phyloP scores from a whole-genome alignment of 2,329 filamentous ascomycete species.

The Zalaria sp. region DNA sequence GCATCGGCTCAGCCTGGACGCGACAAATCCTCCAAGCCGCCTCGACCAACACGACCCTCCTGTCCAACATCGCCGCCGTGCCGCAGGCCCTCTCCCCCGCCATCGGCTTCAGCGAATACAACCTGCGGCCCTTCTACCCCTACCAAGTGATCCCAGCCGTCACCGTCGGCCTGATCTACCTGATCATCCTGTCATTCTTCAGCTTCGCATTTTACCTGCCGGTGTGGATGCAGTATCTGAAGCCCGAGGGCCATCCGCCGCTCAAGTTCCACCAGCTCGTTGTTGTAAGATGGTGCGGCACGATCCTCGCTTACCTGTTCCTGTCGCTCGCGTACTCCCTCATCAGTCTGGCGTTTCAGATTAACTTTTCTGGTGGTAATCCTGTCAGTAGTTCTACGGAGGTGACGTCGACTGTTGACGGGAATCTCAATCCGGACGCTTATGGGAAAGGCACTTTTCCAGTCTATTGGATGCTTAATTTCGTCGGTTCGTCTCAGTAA shows the following conservation, averaged over 20 bases:
- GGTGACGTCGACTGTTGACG: constrained; percentile 12
- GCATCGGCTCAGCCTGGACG: constrained; percentile 35
- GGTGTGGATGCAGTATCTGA: constrained; percentile 44
- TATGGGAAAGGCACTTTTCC: constrained; percentile 45
- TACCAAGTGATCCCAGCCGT: constrained; percentile 42
- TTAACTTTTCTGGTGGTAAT: constrained; percentile 40
- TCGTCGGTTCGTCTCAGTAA: constrained; percentile 31
- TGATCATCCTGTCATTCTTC: constrained; percentile 56
- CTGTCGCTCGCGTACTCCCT: constrained; percentile 49
- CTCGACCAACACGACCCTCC: constrained; percentile 20
- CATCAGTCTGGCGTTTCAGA: constrained; percentile 48
- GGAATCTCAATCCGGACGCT: constrained; percentile 38
- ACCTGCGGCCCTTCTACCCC: constrained; percentile 46
- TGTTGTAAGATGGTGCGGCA: constrained; percentile 43
- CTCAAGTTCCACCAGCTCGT: constrained; percentile 45
- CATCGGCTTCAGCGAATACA: constrained; percentile 41
- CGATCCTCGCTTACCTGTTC: constrained; percentile 44
- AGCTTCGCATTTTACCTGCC: constrained; percentile 51
- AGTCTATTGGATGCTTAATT: constrained; percentile 42
- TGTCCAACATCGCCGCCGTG: constrained; percentile 29
- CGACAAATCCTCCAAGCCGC: constrained; percentile 26
- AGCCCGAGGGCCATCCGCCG: constrained; percentile 39
- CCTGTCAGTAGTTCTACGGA: constrained; percentile 29
- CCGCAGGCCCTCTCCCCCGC: constrained; percentile 43
- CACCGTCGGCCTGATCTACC: constrained; percentile 49